These are phyloP conservation scores for Galerina marginata DNA, from an alignment of 768 basidiomycete species.

Conservation along the genomic window DNA sequence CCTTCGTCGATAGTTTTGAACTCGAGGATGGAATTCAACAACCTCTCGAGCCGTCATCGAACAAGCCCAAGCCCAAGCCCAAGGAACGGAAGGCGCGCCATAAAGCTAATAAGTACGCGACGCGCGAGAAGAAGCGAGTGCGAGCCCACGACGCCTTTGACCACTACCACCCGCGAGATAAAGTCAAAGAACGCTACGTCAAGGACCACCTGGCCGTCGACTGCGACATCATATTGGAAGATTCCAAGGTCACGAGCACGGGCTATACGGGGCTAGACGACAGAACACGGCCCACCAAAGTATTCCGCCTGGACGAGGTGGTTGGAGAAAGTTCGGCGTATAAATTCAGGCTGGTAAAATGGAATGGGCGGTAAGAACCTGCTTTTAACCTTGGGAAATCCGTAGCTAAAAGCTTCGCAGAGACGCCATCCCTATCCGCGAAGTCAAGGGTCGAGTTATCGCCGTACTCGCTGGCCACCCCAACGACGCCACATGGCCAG, in stretches of 20 bases:
- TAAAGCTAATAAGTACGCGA: too few relatives aligned
- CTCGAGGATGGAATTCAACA: too few relatives aligned
- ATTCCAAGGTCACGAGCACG: neutral
- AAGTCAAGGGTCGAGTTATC: neutral
- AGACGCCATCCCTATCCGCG: neutral
- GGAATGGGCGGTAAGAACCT: neutral
- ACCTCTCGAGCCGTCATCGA: too few relatives aligned
- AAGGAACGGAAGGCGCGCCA: neutral
- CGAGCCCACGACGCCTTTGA: too few relatives aligned
- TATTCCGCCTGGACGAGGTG: neutral
- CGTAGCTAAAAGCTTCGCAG: too few relatives aligned
- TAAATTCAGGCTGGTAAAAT: neutral
- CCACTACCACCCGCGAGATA: too few relatives aligned
- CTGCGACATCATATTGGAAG: neutral
- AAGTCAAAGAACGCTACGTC: too few relatives aligned
- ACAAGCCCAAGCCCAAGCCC: too few relatives aligned
- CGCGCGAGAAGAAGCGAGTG: too few relatives aligned
- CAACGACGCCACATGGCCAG: neutral
- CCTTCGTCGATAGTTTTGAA: too few relatives aligned
- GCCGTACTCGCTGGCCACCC: slow-evolving; percentile 4
- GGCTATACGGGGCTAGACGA: neutral
- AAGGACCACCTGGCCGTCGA: too few relatives aligned
- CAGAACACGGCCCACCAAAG: neutral
- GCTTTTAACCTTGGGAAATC: too few relatives aligned
- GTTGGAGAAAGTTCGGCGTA: neutral